Percentiles rank a stretch among this genome's conserved stretches.
phyloP scores from a whole-genome alignment of 148 eudicot species.

The Arctostaphylos glauca region DNA sequence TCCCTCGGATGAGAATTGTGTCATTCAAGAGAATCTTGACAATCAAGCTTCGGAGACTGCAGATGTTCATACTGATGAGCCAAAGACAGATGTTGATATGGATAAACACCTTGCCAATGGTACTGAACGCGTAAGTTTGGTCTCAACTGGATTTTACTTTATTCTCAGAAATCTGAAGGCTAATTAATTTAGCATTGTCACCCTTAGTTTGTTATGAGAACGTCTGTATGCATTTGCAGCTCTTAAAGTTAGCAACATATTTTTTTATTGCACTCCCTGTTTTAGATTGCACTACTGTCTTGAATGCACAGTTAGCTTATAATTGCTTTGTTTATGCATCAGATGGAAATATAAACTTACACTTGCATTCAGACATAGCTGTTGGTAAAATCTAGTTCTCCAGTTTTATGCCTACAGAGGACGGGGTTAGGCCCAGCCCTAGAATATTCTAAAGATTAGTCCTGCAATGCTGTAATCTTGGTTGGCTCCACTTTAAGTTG shows the following conservation, averaged over 20 bases:
- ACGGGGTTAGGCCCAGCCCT: not conserved
- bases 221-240: not conserved
- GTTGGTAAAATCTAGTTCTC: not conserved
- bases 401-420: not conserved
- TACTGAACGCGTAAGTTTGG: slow-evolving; percentile 25
- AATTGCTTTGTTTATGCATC: not conserved
- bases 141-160: not conserved
- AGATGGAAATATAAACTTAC: not conserved
- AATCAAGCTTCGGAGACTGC: slow-evolving; percentile 16
- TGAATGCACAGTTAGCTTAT: not conserved
- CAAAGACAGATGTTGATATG: slow-evolving; percentile 9
- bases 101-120: slow-evolving; percentile 21
- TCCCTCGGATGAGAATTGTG: slow-evolving; percentile 21
- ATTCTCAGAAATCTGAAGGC: not conserved
- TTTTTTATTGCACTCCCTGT: not conserved
- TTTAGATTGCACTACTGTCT: not conserved
- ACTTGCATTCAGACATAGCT: not conserved
- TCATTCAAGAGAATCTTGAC: slow-evolving; percentile 16
- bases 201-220: not conserved
- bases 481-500: not conserved
- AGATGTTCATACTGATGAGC: slow-evolving; percentile 16
- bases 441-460: not conserved
- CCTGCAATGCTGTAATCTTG: not conserved
- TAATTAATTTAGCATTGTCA: not conserved
- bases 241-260: not conserved